Conservation (phyloP, 75 land plant species). For the Cryptomeria japonica region DNA sequence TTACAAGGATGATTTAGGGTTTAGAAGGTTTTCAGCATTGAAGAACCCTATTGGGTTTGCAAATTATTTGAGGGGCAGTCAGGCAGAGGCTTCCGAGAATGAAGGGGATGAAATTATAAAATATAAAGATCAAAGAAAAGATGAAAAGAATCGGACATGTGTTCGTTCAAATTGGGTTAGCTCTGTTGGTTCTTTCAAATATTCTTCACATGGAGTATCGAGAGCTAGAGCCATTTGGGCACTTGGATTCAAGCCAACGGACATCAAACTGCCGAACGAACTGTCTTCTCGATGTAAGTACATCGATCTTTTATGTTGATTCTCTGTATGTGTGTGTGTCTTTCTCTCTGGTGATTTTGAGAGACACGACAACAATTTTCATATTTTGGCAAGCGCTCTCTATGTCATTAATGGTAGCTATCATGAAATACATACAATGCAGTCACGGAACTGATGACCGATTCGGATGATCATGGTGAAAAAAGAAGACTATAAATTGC, state of each 20-base stretch:
- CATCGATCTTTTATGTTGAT: no score
- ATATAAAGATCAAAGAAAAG: background rate
- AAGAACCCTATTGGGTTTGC: background rate
- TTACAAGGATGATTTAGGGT: background rate
- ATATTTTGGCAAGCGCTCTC: background rate
- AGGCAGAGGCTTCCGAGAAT: background rate
- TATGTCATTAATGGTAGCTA: background rate
- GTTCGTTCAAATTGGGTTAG: background rate
- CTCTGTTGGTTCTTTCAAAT: background rate
- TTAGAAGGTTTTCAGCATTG: background rate
- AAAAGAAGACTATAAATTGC: no score
- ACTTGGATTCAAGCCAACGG: background rate
- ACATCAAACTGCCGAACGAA: background rate
- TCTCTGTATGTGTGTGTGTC: background rate
- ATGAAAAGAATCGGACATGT: background rate
- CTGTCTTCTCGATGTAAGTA: constrained; percentile 1
- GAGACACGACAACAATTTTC: background rate
- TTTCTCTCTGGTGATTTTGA: background rate
- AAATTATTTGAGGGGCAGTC: background rate
- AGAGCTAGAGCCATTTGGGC: background rate
- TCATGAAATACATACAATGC: background rate
- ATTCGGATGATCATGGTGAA: background rate
- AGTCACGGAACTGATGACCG: background rate
- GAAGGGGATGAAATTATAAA: background rate
- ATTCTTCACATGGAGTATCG: background rate